phyloP scores from a whole-genome alignment of 805 yeast species.

The Ascoidea tarda region DNA sequence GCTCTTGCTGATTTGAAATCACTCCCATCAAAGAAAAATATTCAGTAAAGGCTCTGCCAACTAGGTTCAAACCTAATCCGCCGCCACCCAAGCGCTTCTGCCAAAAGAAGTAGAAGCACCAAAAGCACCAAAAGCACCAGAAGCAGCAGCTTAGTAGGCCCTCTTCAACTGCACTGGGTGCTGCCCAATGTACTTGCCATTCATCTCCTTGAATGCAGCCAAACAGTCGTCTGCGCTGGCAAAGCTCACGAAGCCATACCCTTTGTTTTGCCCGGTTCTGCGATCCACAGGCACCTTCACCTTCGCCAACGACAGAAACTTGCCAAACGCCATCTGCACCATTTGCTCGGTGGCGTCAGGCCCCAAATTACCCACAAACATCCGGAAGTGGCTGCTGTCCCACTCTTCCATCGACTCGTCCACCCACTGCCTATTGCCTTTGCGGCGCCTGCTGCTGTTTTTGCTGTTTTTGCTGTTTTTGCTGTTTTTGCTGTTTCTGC shows the following conservation, averaged over 20 bases:
- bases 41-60: too few relatives aligned
- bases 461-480: constrained; percentile 5
- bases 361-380: constrained; percentile 67
- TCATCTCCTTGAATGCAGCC: constrained; percentile 59
- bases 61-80: too few relatives aligned
- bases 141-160: constrained; percentile 20
- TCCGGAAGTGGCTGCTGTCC: constrained; percentile 57
- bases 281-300: constrained; percentile 45
- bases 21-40: too few relatives aligned
- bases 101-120: too few relatives aligned
- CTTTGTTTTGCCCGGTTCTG: constrained; percentile 33
- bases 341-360: constrained; percentile 47
- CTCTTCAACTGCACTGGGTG: constrained; percentile 58
- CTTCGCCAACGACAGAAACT: constrained; percentile 38
- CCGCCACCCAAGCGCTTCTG: too few relatives aligned
- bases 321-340: constrained; percentile 37
- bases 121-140: too few relatives aligned
- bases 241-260: constrained; percentile 68
- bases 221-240: constrained; percentile 50
- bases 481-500: constrained; percentile 11
- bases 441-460: constrained; percentile 26
- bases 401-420: constrained; percentile 37
- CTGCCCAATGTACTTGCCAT: constrained; percentile 62
- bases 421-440: constrained; percentile 34
- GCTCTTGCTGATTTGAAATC: too few relatives aligned